A percentile compares a stretch with the other conserved stretches of the same genome.
Evolutionary conservation across 257 asterid genomes (phyloP).

Genomic region (Scutellaria barbata): DNA sequence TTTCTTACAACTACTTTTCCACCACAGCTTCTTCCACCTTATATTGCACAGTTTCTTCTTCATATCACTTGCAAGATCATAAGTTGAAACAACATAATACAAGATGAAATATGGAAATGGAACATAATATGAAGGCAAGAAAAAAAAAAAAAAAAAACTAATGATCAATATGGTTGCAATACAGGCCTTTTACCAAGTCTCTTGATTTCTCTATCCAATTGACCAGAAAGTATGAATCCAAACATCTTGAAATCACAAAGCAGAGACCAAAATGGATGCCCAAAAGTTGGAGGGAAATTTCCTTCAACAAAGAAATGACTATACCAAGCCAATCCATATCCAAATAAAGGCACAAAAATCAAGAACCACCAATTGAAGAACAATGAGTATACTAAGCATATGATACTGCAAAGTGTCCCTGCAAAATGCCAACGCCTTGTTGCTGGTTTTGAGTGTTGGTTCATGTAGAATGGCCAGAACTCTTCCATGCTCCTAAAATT

Average conservation of each 20-base stretch:
- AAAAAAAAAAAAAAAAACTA: no score
- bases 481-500: conserved; percentile 92
- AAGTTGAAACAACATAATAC: no score
- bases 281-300: conserved; percentile 80
- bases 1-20: conserved; percentile 21
- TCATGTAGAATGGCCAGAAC: conserved; percentile 92
- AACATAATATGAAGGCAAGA: no score
- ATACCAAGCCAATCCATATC: conserved; percentile 86
- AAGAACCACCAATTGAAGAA: conserved; percentile 75
- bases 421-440: conserved; percentile 96
- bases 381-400: conserved; percentile 72
- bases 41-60: no score
- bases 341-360: conserved; percentile 72
- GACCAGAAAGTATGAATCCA: conserved; percentile 90
- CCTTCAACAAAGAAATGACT: conserved; percentile 95
- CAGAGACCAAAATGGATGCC: conserved; percentile 93
- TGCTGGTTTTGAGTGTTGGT: conserved; percentile 80
- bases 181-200: conserved; percentile 98
- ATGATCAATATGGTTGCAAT: conserved; percentile 66
- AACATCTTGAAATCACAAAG: conserved; percentile 94
- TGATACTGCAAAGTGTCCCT: conserved; percentile 74
- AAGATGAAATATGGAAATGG: no score
- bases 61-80: no score
- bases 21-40: no score
- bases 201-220: conserved; percentile 94